Evolutionary conservation across 805 yeast genomes (phyloP).

Genomic region (Candida silvicultrix): DNA sequence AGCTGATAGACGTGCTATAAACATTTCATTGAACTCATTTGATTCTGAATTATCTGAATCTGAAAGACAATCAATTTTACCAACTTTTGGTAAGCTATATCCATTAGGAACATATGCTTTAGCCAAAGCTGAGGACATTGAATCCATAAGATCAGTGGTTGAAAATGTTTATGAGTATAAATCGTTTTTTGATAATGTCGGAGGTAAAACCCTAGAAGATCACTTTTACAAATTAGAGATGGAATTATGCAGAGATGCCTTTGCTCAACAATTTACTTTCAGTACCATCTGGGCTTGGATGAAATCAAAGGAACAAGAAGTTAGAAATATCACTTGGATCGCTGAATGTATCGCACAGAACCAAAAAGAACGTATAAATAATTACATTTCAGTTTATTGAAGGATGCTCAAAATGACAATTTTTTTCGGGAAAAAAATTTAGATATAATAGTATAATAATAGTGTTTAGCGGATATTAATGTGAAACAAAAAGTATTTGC

Average conservation of each 20-base stretch:
- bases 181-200: slow-evolving; percentile 42
- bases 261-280: slow-evolving; percentile 92
- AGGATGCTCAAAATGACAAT: not conserved
- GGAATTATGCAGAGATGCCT: slow-evolving; percentile 86
- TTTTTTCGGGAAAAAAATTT: too few species aligned
- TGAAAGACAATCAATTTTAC: slow-evolving; percentile 68
- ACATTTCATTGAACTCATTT: slow-evolving; percentile 85
- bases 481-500: not conserved
- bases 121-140: slow-evolving; percentile 77
- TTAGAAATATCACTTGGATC: slow-evolving; percentile 98
- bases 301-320: slow-evolving; percentile 92
- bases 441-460: not conserved
- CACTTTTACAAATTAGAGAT: slow-evolving; percentile 90
- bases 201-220: slow-evolving; percentile 74
- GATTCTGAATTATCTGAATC: slow-evolving; percentile 73
- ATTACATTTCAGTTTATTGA: slow-evolving; percentile 82
- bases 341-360: slow-evolving; percentile 99
- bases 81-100: slow-evolving; percentile 74
- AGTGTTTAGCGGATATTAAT: not conserved
- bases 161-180: slow-evolving; percentile 62
- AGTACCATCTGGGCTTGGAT: slow-evolving; percentile 96
- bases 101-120: slow-evolving; percentile 61
- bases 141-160: slow-evolving; percentile 64
- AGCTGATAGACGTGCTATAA: slow-evolving; percentile 92
- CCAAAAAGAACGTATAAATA: slow-evolving; percentile 89